Evolutionary conservation across 1,139 yeast species (phyloP).

Genomic region (Sugiyamaella castrensis): DNA sequence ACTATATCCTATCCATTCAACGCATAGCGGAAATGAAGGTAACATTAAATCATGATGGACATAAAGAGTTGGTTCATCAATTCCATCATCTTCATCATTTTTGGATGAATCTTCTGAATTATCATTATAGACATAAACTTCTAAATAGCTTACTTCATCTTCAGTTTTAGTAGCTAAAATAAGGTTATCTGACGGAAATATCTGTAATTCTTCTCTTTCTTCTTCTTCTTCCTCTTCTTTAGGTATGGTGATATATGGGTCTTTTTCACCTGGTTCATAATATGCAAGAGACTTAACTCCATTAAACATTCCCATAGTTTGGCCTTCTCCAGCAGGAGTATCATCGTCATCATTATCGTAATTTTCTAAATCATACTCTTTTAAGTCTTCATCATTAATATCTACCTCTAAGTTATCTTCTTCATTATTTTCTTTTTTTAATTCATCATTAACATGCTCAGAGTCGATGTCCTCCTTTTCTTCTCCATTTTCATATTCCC

Average conservation of each 20-base stretch:
- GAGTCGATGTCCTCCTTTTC: slow-evolving; percentile 22
- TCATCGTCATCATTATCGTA: slow-evolving; percentile 76
- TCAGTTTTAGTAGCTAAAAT: slow-evolving; percentile 92
- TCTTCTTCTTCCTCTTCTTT: slow-evolving; percentile 53
- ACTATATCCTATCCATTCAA: slow-evolving; percentile 86
- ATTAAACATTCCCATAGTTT: slow-evolving; percentile 41
- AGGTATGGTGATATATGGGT: slow-evolving; percentile 69
- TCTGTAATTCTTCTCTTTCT: slow-evolving; percentile 74
- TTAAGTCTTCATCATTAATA: slow-evolving; percentile 62
- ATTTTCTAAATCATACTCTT: slow-evolving; percentile 81
- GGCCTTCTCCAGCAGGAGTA: slow-evolving; percentile 35
- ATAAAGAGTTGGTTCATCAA: slow-evolving; percentile 58
- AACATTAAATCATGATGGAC: slow-evolving; percentile 97
- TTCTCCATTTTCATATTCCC: slow-evolving; percentile 27
- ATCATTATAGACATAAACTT: slow-evolving; percentile 91
- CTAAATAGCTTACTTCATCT: slow-evolving; percentile 89
- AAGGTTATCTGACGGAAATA: slow-evolving; percentile 86
- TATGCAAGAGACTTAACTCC: slow-evolving; percentile 47
- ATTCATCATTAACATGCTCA: slow-evolving; percentile 28
- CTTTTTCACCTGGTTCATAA: slow-evolving; percentile 60
- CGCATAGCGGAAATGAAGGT: slow-evolving; percentile 95
- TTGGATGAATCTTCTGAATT: slow-evolving; percentile 58
- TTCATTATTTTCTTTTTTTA: slow-evolving; percentile 25
- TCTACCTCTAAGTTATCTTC: slow-evolving; percentile 28
- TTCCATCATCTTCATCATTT: slow-evolving; percentile 56